Evolutionary conservation across 73 alveolate genomes (phyloP), one percentile per base, ranked within the genome.

Genomic region (Tetrahymena thermophila): DNA sequence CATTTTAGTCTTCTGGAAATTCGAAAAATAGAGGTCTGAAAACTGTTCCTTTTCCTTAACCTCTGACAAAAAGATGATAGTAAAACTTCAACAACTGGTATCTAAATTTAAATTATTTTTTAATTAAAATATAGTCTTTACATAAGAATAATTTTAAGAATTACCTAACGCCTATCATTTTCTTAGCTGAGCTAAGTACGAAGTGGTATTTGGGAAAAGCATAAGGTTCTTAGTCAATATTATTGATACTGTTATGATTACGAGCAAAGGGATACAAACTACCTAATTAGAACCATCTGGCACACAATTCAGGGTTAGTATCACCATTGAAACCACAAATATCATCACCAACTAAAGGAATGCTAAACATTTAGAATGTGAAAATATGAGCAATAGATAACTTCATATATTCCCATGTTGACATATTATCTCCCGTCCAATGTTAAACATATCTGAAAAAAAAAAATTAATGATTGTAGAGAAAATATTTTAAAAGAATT

Each of bases 281-380:
- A 28, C 99, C 98, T 50, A 98, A 96, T 93, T 97, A 96, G 93
- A 95, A 95, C 99, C 99, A 98, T 93, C 99, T 97, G 10, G 98
- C 95, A 96, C 99, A 98, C 84, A 98, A 93, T 57, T 99, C 98
- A 15, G 97, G 96, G 96, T 95, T 96, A 93, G 98, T 71, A 55
- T 96, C 94, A 3, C 96, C 97, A 34, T 93, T 85, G 95, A 97
- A 98, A 35, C 99, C 99, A 94, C 99, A 99, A 35, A 98, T 97
- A 94, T 97, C 99, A 34, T 98, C 98, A 19, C 99, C 99, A 16
- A 98, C 94, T 85, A 98, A 95, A 17, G 99, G 99, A 42, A 99
- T 98, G 19, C 99, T 99, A 96, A 97, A 98, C 95, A 99, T 96
- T 96, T 98, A 97, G 96, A 98, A 98, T 56, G 97, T 94, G 96